Evolutionary conservation across 805 yeast species (phyloP), one percentile per base, ranked within the genome.

Genomic region (Barnettozyma californica): DNA sequence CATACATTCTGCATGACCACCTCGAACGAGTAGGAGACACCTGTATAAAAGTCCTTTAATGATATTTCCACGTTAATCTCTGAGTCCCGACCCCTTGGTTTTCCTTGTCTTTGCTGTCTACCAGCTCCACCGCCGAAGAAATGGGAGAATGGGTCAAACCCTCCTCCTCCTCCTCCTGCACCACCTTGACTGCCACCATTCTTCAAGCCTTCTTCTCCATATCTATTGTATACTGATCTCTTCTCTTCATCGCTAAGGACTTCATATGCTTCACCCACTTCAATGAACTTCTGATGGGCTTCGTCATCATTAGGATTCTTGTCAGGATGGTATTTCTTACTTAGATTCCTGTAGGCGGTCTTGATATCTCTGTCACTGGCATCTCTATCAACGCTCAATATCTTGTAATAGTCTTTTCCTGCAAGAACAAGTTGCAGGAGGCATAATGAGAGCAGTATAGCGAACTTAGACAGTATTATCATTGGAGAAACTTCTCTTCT

Each of bases 211-310:
- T 83, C 92, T 50, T 78, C 81, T 27, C 99, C 99, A 59, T 72
- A 86, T 43, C 73, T 71, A 65, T 91, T 96, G 65, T 82, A 91
- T 11, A 80, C 72, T 25, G 71, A 59, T 51, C 84, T 76, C 66
- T 87, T 86, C 48, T 86, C 87, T 5, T 76, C 63, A 62, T 89
- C 88, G 54, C 80, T 76, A 52, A 90, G 74, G 11, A 89, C 86
- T 47, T 90, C 97, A 65, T 92, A 92, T 0, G 98, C 98, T 61
- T 86, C 95, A 14, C 96, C 96, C 26, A 94, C 78, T 66, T 90
- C 95, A 44, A 94, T 83, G 64, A 91, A 94, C 67, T 79, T 83
- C 44, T 85, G 83, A 55, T 87, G 90, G 1, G 97, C 96, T 26
- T 77, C 84, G 9, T 87, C 89, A 57, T 84, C 79, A 7, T 84